These are phyloP conservation scores for Scutellaria galericulata DNA, from an alignment of 257 asterid genomes.

Conservation along the genomic window DNA sequence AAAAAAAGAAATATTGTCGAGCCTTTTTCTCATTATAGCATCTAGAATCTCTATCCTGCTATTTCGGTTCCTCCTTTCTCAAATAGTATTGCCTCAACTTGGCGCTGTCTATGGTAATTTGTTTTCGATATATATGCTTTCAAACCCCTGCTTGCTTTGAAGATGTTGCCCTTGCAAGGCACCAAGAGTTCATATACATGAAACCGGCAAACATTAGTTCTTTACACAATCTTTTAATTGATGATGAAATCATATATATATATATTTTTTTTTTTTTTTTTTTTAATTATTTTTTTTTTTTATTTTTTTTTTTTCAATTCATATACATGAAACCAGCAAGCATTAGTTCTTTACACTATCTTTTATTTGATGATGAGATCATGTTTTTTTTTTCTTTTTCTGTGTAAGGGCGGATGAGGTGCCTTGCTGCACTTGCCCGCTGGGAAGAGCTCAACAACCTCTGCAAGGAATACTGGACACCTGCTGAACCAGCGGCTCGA, in stretches of 20 bases:
- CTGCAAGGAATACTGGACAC: conserved; percentile 97
- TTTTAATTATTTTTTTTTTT: conserved; percentile 1
- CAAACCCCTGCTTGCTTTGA: conserved; percentile 3
- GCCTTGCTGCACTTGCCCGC: conserved; percentile 98
- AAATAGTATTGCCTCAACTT: conserved; percentile 9
- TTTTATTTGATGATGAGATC: conserved; percentile 23
- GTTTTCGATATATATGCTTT: conserved; percentile 13
- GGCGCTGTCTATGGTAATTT: conserved; percentile 2
- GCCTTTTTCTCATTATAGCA: background rate
- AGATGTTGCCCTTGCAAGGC: conserved; percentile 20
- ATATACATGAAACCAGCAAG: conserved; percentile 27
- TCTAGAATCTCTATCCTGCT: conserved; percentile 24
- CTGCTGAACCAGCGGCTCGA: conserved; percentile 98
- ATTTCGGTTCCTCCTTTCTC: conserved; percentile 18
- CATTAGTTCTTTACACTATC: conserved; percentile 15
- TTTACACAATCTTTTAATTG: conserved; percentile 11
- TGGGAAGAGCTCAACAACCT: conserved; percentile 99
- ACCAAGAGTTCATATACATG: conserved; percentile 11
- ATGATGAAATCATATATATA: conserved; percentile 25
- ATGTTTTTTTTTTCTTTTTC: conserved; percentile 26
- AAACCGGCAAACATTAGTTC: conserved; percentile 26
- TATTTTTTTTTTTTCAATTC: conserved; percentile 4
- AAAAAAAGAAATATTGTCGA: background rate
- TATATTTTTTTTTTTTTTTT: conserved; percentile 4
- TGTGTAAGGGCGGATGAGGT: conserved; percentile 87